A percentile compares a stretch with the other conserved stretches of the same genome.
These are phyloP conservation scores for Capsicum rhomboideum DNA, from an alignment of 257 asterid genomes.

Conservation along the genomic window DNA sequence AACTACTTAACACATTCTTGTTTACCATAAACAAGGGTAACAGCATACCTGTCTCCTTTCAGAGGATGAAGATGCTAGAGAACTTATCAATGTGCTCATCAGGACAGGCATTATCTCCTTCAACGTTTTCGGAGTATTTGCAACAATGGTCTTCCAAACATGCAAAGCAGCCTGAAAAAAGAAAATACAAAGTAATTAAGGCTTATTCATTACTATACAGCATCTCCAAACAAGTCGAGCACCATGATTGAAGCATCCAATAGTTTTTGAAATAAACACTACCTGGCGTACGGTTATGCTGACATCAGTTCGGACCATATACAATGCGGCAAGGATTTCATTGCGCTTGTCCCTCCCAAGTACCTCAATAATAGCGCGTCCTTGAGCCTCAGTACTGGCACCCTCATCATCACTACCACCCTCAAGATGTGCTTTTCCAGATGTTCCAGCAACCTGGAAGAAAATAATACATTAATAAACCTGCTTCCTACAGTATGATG, in stretches of 20 bases:
- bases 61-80: conserved; percentile 89
- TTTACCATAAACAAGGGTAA: not conserved
- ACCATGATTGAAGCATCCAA: conserved; percentile 5
- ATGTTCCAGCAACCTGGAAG: conserved; percentile 97
- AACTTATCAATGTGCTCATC: conserved; percentile 86
- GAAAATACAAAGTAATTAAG: conserved; percentile 4
- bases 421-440: conserved; percentile 98
- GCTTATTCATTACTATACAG: not conserved
- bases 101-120: conserved; percentile 97
- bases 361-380: conserved; percentile 96
- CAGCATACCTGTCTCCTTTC: conserved; percentile 89
- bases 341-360: conserved; percentile 96
- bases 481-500: conserved; percentile 5
- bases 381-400: conserved; percentile 99
- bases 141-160: conserved; percentile 99
- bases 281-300: conserved; percentile 98
- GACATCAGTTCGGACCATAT: conserved; percentile 97
- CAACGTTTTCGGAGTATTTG: conserved; percentile 94
- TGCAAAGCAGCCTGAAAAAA: conserved; percentile 85
- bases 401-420: conserved; percentile 99
- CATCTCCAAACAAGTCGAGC: conserved; percentile 10
- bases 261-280: conserved; percentile 9
- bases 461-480: not conserved
- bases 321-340: conserved; percentile 97
- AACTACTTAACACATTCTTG: not conserved